Evolutionary conservation across 2,329 filamentous ascomycete genomes (phyloP).

Genomic region (Exophiala phaeomuriformis): DNA sequence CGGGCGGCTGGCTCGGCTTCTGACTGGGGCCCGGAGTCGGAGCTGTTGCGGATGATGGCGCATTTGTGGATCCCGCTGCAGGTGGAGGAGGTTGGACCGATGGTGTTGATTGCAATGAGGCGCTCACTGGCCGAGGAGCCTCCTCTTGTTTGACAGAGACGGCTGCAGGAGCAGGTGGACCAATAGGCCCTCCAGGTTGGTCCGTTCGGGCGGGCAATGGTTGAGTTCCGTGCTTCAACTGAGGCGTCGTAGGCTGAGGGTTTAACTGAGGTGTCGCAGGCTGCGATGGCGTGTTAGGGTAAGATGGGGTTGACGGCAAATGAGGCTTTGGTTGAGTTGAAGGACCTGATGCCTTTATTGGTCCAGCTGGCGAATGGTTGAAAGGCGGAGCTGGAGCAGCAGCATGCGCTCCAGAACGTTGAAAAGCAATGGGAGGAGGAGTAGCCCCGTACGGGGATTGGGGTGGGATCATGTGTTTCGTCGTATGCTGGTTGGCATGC

Average conservation of each 20-base stretch:
- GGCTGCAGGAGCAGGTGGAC: neutral
- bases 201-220: neutral
- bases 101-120: slow-evolving; percentile 4
- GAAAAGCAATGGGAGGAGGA: slow-evolving; percentile 38
- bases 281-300: neutral
- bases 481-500: slow-evolving; percentile 21
- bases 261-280: neutral
- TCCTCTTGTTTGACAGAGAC: slow-evolving; percentile 5
- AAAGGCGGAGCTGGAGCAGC: slow-evolving; percentile 28
- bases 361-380: slow-evolving; percentile 12
- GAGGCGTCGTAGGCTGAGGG: neutral
- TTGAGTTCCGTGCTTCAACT: neutral
- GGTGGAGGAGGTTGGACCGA: neutral
- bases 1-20: slow-evolving; percentile 23
- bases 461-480: slow-evolving; percentile 16
- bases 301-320: neutral
- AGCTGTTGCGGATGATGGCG: neutral
- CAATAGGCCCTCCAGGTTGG: neutral
- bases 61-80: slow-evolving; percentile 1
- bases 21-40: neutral
- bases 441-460: slow-evolving; percentile 28
- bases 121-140: neutral
- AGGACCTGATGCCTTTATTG: neutral
- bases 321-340: neutral
- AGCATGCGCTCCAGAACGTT: slow-evolving; percentile 25